Evolutionary conservation across 371 early-diverging fungal genomes (phyloP).

Genomic region (Rhizopus delemar): DNA sequence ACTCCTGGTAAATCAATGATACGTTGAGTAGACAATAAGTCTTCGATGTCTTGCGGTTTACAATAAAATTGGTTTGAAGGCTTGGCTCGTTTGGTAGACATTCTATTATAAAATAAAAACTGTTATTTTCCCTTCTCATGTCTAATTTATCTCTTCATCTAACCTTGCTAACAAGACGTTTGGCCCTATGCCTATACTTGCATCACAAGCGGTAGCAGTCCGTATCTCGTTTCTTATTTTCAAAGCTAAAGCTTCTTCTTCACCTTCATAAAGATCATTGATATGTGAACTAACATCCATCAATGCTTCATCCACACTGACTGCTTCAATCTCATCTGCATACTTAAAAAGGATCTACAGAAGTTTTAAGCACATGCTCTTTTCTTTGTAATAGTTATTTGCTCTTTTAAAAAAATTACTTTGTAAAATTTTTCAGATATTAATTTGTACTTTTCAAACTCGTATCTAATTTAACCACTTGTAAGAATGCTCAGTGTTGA

Average conservation of each 20-base stretch:
- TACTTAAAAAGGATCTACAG: slow-evolving; percentile 55
- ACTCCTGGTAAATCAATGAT: slow-evolving; percentile 51
- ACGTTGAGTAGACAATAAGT: slow-evolving; percentile 40
- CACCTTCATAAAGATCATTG: slow-evolving; percentile 26
- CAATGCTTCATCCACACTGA: slow-evolving; percentile 79
- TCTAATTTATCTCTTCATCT: neutral
- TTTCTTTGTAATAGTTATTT: neutral
- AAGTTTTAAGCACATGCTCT: neutral
- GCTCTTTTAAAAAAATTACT: slow-evolving; percentile 12
- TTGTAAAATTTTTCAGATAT: slow-evolving; percentile 70
- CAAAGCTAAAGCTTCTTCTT: slow-evolving; percentile 34
- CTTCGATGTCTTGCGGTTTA: slow-evolving; percentile 30
- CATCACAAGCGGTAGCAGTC: slow-evolving; percentile 64
- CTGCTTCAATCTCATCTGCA: slow-evolving; percentile 76
- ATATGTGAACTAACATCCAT: slow-evolving; percentile 69
- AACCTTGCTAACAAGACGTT: slow-evolving; percentile 75
- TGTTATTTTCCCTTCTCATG: neutral
- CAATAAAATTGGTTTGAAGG: slow-evolving; percentile 70
- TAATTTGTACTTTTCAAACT: slow-evolving; percentile 79
- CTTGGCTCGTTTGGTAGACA: slow-evolving; percentile 83
- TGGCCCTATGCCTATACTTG: slow-evolving; percentile 75
- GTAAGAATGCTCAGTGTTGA: neutral
- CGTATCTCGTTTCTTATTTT: slow-evolving; percentile 44
- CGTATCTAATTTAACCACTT: slow-evolving; percentile 43
- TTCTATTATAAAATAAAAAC: slow-evolving; percentile 13